These are phyloP conservation scores for Amanita exitialis DNA, from an alignment of 768 basidiomycete genomes.

Conservation along the genomic window DNA sequence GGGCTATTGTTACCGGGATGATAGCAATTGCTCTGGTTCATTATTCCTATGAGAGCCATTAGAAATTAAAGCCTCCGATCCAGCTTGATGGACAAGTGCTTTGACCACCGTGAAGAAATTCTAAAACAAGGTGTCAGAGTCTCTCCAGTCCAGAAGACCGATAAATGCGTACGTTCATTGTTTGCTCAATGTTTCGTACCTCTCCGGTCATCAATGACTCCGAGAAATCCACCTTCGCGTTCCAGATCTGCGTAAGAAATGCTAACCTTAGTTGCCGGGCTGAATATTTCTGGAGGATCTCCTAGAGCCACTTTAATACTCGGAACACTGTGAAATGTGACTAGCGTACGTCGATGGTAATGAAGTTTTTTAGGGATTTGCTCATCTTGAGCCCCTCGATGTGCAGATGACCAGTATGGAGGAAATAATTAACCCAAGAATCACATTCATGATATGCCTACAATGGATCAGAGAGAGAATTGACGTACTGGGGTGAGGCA, in stretches of 20 bases:
- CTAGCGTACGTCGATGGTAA: constrained; percentile 77
- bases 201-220: constrained; percentile 84
- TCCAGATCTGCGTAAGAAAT: constrained; percentile 90
- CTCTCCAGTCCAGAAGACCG: constrained; percentile 4
- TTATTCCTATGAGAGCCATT: constrained; percentile 62
- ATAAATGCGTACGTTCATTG: constrained; percentile 62
- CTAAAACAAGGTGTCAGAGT: constrained; percentile 25
- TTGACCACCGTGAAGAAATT: constrained; percentile 91
- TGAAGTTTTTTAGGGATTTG: constrained; percentile 98
- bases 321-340: background rate
- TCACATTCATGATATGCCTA: constrained; percentile 90
- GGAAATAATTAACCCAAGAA: constrained; percentile 97
- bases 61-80: constrained; percentile 33
- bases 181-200: constrained; percentile 73
- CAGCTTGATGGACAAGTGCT: constrained; percentile 58
- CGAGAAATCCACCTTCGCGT: constrained; percentile 88
- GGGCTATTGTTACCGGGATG: constrained; percentile 37
- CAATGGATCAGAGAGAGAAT: background rate
- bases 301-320: constrained; percentile 31
- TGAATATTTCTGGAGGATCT: constrained; percentile 74
- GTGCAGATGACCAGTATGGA: constrained; percentile 96
- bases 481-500: background rate
- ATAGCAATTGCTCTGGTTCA: constrained; percentile 56
- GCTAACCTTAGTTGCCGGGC: constrained; percentile 86
- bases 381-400: constrained; percentile 99